Base-by-base conservation (phyloP, 805 yeast genomes). In the Starmerella sirachaensis region DNA sequence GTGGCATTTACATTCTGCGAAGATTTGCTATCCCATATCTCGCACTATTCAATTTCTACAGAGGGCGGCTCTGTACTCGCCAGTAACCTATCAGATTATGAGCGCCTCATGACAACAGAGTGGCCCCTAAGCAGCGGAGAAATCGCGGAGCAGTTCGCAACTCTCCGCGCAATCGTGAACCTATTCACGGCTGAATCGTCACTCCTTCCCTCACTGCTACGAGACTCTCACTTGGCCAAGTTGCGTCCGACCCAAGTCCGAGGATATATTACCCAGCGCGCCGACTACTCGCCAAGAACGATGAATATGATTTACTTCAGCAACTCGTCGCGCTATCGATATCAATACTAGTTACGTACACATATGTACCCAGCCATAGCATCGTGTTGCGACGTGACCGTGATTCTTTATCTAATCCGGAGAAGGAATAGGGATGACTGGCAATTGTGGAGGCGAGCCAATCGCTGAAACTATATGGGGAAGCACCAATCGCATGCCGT, bases 111-210 rank as follows among this genome's bases (percentile, higher is more conserved):
- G 11, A 67, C 80, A 29, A 83, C 76, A 38, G 66, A 66, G 29
- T 83, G 91, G 88, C 61, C 65, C 6, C 64, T 79, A 12, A n/a
- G n/a, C n/a, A 66, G 68, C 2, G 35, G 40, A 4, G 74, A 70
- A 29, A 59, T 82, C 20, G 62, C 74, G 4, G 80, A 75, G 23
- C 68, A 69, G 40, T 78, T 81, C 60, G 74, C 73, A 35, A 67
- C 83, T 10, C 61, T 86, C 45, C 72, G 84, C 54, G 94, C 85
- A 48, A 70, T 86, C 43, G 84, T 88, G 22, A 83, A 82, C 51
- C 62, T 86, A 42, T 86, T 77, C 56, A 78, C 93, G 0, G 93
- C 83, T 13, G 91, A 81, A 28, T 79, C 88, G 2, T 80, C 80
- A 40, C 67, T 82, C 49, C 62, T 85, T 38, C 75, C 75, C 45